Conservation (phyloP, 1,284 basidiomycete species). For the Boletellus deceptivus region DNA sequence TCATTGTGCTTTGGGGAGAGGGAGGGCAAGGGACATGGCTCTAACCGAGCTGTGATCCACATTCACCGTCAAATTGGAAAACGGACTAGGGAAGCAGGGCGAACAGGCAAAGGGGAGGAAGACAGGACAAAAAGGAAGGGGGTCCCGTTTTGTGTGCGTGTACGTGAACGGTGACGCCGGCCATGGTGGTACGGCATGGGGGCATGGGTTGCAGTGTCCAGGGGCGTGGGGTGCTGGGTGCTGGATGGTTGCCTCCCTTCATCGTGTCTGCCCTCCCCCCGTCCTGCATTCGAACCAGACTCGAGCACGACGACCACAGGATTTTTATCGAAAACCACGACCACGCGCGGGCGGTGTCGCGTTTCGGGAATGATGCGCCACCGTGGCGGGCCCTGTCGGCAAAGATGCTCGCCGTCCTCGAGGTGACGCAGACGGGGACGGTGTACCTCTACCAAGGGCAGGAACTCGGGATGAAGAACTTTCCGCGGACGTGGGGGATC, state of each 20-base stretch:
- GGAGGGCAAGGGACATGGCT: neutral
- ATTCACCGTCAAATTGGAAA: constrained; percentile 3
- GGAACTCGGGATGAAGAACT: constrained; percentile 70
- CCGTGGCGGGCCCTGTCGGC: constrained; percentile 55
- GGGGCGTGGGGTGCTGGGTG: no score
- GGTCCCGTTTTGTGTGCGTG: no score
- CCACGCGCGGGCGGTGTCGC: constrained; percentile 59
- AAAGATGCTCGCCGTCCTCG: constrained; percentile 63
- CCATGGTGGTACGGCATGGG: no score
- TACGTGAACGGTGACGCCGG: no score
- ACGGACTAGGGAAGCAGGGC: no score
- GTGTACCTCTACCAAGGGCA: constrained; percentile 75
- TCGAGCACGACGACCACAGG: constrained; percentile 27
- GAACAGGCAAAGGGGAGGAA: no score
- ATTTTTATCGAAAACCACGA: constrained; percentile 71
- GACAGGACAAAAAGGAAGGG: no score
- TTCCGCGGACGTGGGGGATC: constrained; percentile 63
- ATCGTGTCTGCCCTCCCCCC: constrained; percentile 17
- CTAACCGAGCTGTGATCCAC: constrained; percentile 1
- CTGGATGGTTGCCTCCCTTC: neutral
- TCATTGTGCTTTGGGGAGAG: no score
- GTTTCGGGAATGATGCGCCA: constrained; percentile 61
- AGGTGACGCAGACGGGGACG: constrained; percentile 63
- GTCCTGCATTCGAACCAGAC: no score
- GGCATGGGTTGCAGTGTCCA: no score